Percentiles rank a stretch among this genome's conserved stretches.
Conservation (phyloP, 2,329 filamentous ascomycete species). For the Emericellopsis cladophorae region DNA sequence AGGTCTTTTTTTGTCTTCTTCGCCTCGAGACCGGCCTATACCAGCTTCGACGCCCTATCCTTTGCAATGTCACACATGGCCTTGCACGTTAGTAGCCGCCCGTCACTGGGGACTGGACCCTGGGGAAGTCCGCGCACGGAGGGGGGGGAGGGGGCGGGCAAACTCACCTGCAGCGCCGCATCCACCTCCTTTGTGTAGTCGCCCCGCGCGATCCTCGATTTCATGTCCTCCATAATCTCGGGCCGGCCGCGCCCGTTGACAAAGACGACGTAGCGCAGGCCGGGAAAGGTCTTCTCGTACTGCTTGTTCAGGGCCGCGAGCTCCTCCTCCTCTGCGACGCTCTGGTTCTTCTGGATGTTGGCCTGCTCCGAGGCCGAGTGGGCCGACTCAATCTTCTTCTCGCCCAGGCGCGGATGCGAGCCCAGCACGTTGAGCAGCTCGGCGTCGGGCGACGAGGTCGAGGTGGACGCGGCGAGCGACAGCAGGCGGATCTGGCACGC, state of each 20-base stretch:
- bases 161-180: conserved; percentile 60
- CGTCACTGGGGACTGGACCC: no score
- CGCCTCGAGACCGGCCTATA: neutral
- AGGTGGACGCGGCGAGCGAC: conserved; percentile 35
- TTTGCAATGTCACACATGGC: conserved; percentile 88
- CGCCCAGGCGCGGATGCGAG: conserved; percentile 74
- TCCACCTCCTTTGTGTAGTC: conserved; percentile 55
- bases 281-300: conserved; percentile 73
- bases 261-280: conserved; percentile 81
- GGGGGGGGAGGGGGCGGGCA: no score
- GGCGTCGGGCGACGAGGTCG: conserved; percentile 32
- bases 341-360: conserved; percentile 38
- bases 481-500: conserved; percentile 52
- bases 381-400: conserved; percentile 68
- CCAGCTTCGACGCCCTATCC: conserved; percentile 59
- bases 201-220: conserved; percentile 53
- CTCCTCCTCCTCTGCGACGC: conserved; percentile 37
- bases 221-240: conserved; percentile 75
- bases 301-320: conserved; percentile 56
- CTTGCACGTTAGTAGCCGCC: conserved; percentile 25
- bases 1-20: neutral
- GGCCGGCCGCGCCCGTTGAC: conserved; percentile 69
- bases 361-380: conserved; percentile 76
- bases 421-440: conserved; percentile 62
- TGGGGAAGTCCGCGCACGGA: no score